These are phyloP conservation scores for Gardenia jasminoides DNA, from an alignment of 257 asterid species.

Conservation along the genomic window DNA sequence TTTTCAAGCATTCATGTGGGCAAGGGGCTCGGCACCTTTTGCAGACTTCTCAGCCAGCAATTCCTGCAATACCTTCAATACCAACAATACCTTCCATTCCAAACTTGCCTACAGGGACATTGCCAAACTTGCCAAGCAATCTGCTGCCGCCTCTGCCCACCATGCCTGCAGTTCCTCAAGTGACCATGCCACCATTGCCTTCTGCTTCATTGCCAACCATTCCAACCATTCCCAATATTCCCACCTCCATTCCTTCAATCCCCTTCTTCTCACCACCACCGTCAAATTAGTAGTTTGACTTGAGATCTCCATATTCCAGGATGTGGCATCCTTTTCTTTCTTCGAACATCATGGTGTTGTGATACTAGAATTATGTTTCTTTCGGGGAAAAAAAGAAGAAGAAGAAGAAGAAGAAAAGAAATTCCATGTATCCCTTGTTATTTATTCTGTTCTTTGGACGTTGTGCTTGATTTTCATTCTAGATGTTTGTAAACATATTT, in stretches of 20 bases:
- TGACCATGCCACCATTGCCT: conserved; percentile 30
- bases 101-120: neutral
- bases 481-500: no score
- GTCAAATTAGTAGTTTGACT: neutral
- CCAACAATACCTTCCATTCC: conserved; percentile 23
- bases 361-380: no score
- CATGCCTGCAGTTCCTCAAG: conserved; percentile 29
- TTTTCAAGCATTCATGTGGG: conserved; percentile 5
- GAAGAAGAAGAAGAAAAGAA: no score
- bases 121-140: conserved; percentile 9
- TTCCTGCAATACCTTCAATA: neutral
- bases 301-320: no score
- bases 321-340: no score
- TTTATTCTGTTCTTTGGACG: no score
- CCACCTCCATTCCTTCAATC: conserved; percentile 29
- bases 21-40: conserved; percentile 7
- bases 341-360: no score
- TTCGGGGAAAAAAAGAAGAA: no score
- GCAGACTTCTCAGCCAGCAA: conserved; percentile 11
- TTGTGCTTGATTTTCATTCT: no score
- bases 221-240: conserved; percentile 5
- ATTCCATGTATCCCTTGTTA: no score
- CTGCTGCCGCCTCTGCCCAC: conserved; percentile 13
- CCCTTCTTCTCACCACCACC: conserved; percentile 36
- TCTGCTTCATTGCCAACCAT: conserved; percentile 19